Base-by-base conservation (phyloP, 768 basidiomycete genomes). In the Calocybe cyanea region DNA sequence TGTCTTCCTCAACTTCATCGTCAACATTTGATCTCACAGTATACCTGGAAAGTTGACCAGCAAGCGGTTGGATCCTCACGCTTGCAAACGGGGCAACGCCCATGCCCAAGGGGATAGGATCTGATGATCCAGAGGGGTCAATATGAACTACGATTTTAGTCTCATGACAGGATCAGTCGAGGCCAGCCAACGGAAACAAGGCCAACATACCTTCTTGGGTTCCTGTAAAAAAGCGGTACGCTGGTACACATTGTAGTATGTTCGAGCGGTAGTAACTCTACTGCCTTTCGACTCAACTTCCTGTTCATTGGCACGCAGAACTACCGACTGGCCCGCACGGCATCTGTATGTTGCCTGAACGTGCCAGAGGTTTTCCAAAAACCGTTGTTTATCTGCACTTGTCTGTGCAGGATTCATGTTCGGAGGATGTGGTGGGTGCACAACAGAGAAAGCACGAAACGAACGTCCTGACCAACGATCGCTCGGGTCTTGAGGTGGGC, bases 191-290 rank as follows among this genome's bases (percentile, higher is more conserved):
- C 6, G 25, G 25, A 11, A 28, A 14, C 5, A n/a, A 5, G 36
- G 45, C 48, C 46, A 14, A 52, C 64, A 39, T 40, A 91, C 92
- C 79, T 94, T 94, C 65, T 81, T 86, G 2, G 68, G 67, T 57
- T 92, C 87, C 56, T 81, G 79, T 8, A 92, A 66, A 60, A 88
- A 92, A 2, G 83, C 83, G 9, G 80, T 85, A 33, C 88, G 73
- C 55, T 89, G 83, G 61, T 93, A 95, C 14, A 95, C 77, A 57
- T 94, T 93, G 68, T 83, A 94, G 62, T 85, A 95, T n/a, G 89
- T 83, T 47, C 82, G 76, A 13, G 90, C 91, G 41, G 77, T 58
- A 8, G 84, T 87, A 21, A 72, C 65, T 50, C 72, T 77, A 9
- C 83, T 82, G 36, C 70, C 69, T 46, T 77, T 75, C 15, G 70